A percentile compares a stretch with the other conserved stretches of the same genome.
Evolutionary conservation across 2,329 filamentous ascomycete genomes (phyloP).

Genomic region (Chrysoporthe cubensis): DNA sequence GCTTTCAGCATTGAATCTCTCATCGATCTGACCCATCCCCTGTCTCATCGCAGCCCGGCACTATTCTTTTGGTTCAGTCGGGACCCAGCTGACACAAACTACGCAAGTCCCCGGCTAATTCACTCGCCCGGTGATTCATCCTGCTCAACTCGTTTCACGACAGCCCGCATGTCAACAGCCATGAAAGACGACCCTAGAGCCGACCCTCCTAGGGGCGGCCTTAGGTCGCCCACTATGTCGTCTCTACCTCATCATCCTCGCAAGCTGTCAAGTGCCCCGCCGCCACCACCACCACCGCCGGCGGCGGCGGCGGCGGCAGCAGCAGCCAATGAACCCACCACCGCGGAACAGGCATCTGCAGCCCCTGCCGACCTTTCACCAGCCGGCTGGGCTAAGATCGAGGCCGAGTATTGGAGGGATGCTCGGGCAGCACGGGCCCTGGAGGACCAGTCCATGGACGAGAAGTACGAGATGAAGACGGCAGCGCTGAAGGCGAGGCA

Average conservation of each 20-base stretch:
- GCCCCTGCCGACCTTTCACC: neutral
- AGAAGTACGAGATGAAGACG: slow-evolving; percentile 38
- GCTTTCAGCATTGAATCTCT: neutral
- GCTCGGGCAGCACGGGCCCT: slow-evolving; percentile 28
- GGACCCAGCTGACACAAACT: neutral
- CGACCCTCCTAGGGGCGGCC: neutral
- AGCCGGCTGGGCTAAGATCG: slow-evolving; percentile 45
- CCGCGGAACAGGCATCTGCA: neutral
- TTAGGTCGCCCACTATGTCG: neutral
- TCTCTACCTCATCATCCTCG: slow-evolving; percentile 15
- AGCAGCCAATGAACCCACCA: neutral
- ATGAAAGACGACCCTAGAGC: slow-evolving; percentile 3
- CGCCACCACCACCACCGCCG: neutral
- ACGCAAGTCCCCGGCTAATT: neutral
- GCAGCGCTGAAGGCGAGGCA: slow-evolving; percentile 38
- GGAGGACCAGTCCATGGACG: slow-evolving; percentile 39
- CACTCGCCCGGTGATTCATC: neutral
- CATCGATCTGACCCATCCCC: slow-evolving; percentile 4
- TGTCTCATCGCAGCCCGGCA: slow-evolving; percentile 2
- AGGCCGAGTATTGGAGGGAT: slow-evolving; percentile 38
- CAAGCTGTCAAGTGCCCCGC: neutral
- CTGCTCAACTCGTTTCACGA: neutral
- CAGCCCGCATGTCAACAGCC: slow-evolving; percentile 9
- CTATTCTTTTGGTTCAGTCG: slow-evolving; percentile 1
- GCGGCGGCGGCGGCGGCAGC: neutral